Evolutionary conservation across 192 early-diverging fungal genomes (phyloP), one percentile per base, ranked within the genome.

Genomic region (Funneliformis geosporum): DNA sequence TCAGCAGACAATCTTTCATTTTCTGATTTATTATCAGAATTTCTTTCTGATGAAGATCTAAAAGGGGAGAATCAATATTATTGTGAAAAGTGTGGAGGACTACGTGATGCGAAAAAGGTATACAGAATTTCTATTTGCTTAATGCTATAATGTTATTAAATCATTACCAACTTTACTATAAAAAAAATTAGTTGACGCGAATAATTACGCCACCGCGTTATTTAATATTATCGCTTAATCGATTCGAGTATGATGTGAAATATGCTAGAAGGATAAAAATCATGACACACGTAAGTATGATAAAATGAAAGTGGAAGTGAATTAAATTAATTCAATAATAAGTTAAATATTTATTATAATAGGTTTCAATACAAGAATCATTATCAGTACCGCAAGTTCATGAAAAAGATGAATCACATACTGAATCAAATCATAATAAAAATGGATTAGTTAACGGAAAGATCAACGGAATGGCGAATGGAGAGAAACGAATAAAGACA

Each of bases 221-320:
- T 73, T 71, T 79, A 42, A 79, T 79, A 25, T 39, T 79, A 73
- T 74, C 78, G 7, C 65, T 79, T 27, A 79, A 79, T 73, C 78
- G 78, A 69, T 79, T 79, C 9, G 71, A 79, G 67, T 69, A 73
- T 73, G 70, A 79, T 39, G 40, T n/a, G 70, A 60, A 40, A 67
- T 64, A 61, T 79, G 46, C 69, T 75, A 23, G 69, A 43, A 69
- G 66, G 60, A 69, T 79, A 27, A 79, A 79, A 61, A 71, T 79
- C 7, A 73, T 33, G 55, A 79, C 78, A 18, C 78, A 38, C 8
- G 78, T 79, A 73, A 27, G 39, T 69, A 40, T 69, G n/a, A 43
- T 42, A 21, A 69, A 42, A 40, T 21, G 27, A 69, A 23, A 8
- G 40, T 4, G 8, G 21, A 28, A 25, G 2, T 12, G 8, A 10